A percentile compares a stretch with the other conserved stretches of the same genome.
Conservation (phyloP, 352 stramenopile genomes). For the Pythium volutum region DNA sequence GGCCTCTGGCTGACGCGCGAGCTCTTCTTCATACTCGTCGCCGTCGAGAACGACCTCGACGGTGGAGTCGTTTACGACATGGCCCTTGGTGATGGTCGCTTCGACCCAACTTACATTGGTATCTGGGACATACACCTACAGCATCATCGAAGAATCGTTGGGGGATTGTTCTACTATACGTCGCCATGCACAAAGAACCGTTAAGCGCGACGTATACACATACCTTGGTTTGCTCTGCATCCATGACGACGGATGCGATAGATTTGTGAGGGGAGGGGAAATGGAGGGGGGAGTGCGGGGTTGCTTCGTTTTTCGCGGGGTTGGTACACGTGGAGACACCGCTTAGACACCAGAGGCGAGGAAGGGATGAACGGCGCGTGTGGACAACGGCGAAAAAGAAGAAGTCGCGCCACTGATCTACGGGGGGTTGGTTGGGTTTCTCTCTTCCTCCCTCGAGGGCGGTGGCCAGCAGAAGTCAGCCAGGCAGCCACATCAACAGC, state of each 20-base stretch:
- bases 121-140: conserved; percentile 83
- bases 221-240: conserved; percentile 36
- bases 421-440: neutral
- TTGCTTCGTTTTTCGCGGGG: conserved; percentile 9
- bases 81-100: conserved; percentile 78
- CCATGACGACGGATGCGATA: conserved; percentile 18
- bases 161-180: conserved; percentile 2
- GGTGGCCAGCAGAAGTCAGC: conserved; percentile 18
- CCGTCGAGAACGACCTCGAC: conserved; percentile 75
- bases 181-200: neutral
- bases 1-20: conserved; percentile 55
- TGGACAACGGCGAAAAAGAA: conserved; percentile 32
- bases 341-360: conserved; percentile 5
- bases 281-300: neutral
- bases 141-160: neutral
- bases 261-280: neutral
- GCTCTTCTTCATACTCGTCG: conserved; percentile 65
- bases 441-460: too few species aligned
- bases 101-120: conserved; percentile 77
- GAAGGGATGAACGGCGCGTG: conserved; percentile 2
- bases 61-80: conserved; percentile 74
- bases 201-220: neutral
- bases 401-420: conserved; percentile 17
- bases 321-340: conserved; percentile 11
- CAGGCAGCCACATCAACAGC: conserved; percentile 27